phyloP scores from a whole-genome alignment of 1,139 yeast genomes.

The Lipomyces yarrowii region DNA sequence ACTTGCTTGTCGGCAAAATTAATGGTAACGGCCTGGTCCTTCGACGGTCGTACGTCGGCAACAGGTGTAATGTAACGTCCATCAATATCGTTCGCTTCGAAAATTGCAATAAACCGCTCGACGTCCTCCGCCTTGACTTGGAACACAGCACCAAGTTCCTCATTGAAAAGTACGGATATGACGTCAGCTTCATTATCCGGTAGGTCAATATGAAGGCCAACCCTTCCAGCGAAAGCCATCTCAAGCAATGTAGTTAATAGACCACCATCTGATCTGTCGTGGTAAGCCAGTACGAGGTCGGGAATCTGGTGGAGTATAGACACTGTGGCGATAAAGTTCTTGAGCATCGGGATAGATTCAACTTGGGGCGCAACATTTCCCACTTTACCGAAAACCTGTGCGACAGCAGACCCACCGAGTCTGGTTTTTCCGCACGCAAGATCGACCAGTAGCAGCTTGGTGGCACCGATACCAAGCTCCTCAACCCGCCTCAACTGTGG shows the following conservation, averaged over 20 bases:
- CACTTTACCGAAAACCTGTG: slow-evolving; percentile 87
- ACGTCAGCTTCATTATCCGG: slow-evolving; percentile 40
- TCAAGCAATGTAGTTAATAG: slow-evolving; percentile 79
- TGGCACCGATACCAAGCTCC: slow-evolving; percentile 42
- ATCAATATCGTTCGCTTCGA: slow-evolving; percentile 61
- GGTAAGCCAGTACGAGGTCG: slow-evolving; percentile 79
- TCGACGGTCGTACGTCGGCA: slow-evolving; percentile 60
- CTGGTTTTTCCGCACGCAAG: slow-evolving; percentile 59
- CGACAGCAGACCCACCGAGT: slow-evolving; percentile 92
- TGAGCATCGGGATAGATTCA: slow-evolving; percentile 63
- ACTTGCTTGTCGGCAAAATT: slow-evolving; percentile 51
- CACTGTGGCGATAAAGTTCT: slow-evolving; percentile 68
- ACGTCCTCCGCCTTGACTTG: slow-evolving; percentile 65
- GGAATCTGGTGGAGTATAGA: slow-evolving; percentile 68
- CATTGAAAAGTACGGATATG: slow-evolving; percentile 63
- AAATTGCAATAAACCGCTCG: slow-evolving; percentile 56
- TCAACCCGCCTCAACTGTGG: slow-evolving; percentile 67
- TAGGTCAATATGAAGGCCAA: slow-evolving; percentile 61
- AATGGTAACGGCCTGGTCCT: slow-evolving; percentile 57
- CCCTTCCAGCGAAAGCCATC: slow-evolving; percentile 97
- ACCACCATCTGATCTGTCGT: slow-evolving; percentile 98
- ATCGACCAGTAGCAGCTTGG: slow-evolving; percentile 78
- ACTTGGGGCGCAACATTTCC: slow-evolving; percentile 87
- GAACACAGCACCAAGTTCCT: slow-evolving; percentile 96
- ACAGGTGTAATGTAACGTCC: slow-evolving; percentile 59